A percentile compares a stretch with the other conserved stretches of the same genome.
These are phyloP conservation scores for Citrus australasica DNA, from an alignment of 345 rosid genomes.

Conservation along the genomic window DNA sequence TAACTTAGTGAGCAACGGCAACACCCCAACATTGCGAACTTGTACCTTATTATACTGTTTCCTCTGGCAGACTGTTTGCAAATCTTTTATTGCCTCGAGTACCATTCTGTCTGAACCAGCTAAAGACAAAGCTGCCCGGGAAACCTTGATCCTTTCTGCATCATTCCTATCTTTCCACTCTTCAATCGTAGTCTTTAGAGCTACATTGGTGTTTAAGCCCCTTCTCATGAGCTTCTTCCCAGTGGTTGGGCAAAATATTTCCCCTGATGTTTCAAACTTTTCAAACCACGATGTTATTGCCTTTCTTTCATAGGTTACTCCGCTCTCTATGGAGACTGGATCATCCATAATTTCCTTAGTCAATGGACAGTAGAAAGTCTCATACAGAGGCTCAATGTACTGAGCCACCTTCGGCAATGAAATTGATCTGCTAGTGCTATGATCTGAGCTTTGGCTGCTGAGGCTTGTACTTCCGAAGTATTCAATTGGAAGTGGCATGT, in stretches of 20 bases:
- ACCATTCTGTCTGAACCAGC: conserved; percentile 71
- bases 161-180: conserved; percentile 87
- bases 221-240: conserved; percentile 41
- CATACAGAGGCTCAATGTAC: conserved; percentile 68
- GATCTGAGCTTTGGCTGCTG: conserved; percentile 34
- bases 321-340: conserved; percentile 78
- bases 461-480: conserved; percentile 22
- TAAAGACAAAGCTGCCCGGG: conserved; percentile 61
- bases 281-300: conserved; percentile 68
- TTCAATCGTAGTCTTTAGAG: conserved; percentile 66
- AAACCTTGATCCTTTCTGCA: conserved; percentile 59
- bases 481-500: conserved; percentile 24
- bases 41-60: conserved; percentile 45
- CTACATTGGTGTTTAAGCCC: conserved; percentile 42
- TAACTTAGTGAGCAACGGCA: conserved; percentile 55
- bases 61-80: conserved; percentile 57
- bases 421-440: conserved; percentile 29
- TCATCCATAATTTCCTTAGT: conserved; percentile 81
- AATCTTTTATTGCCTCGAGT: conserved; percentile 60
- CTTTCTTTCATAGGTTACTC: conserved; percentile 70
- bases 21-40: conserved; percentile 49
- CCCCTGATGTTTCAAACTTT: conserved; percentile 32
- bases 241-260: conserved; percentile 59
- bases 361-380: conserved; percentile 77
- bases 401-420: conserved; percentile 43